Conservation (phyloP, 805 yeast species). For the Diddensiella santjacobensis region DNA sequence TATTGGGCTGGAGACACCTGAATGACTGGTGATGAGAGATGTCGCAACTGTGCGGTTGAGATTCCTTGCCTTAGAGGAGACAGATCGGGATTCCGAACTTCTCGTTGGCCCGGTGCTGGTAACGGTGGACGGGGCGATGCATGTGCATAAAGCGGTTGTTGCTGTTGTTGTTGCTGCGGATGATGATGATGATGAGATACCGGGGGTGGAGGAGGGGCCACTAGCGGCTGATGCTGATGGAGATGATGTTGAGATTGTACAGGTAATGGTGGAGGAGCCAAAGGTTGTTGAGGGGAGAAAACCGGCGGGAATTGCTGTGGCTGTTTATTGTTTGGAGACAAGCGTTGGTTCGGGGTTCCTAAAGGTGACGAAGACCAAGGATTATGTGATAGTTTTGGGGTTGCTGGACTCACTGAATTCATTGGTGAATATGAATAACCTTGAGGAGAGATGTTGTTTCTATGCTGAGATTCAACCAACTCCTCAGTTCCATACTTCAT, state of each 20-base stretch:
- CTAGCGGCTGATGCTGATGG: background rate
- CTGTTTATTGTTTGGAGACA: conserved; percentile 1
- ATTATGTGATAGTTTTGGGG: conserved; percentile 12
- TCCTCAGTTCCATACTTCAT: background rate
- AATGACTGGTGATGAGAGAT: conserved; percentile 1
- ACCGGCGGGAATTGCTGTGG: background rate
- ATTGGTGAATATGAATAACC: conserved; percentile 13
- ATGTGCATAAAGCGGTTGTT: conserved; percentile 8
- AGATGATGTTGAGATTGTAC: background rate
- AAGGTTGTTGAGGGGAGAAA: conserved; percentile 6
- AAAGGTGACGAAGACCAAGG: conserved; percentile 15
- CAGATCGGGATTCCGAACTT: background rate
- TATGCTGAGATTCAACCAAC: background rate
- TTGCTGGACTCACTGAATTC: conserved; percentile 11
- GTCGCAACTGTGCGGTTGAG: conserved; percentile 4
- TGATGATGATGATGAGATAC: background rate
- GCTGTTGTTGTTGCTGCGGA: conserved; percentile 5
- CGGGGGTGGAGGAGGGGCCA: background rate
- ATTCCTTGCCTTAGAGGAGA: conserved; percentile 1
- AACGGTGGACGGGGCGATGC: conserved; percentile 9
- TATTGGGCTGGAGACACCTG: conserved; percentile 3
- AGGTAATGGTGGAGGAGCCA: background rate
- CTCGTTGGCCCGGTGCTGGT: conserved; percentile 1
- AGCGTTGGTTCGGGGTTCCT: conserved; percentile 19
- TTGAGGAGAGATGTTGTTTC: background rate